phyloP scores from a whole-genome alignment of 345 rosid species.

The Eucalyptus globulus region DNA sequence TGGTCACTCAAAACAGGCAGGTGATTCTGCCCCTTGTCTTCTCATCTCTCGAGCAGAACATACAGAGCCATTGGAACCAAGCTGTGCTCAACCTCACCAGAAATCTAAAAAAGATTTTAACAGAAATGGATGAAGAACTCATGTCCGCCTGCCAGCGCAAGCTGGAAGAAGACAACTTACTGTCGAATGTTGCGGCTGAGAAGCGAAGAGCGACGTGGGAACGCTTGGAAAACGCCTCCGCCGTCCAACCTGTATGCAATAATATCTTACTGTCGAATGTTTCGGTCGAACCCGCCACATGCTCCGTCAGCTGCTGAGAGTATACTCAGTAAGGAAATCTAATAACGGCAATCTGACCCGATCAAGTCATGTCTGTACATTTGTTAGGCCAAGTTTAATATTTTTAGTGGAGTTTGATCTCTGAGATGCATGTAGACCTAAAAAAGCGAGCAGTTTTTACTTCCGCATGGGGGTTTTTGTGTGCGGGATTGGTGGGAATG shows the following conservation, averaged over 20 bases:
- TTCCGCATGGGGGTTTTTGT: slow-evolving; percentile 8
- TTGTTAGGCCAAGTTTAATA: neutral
- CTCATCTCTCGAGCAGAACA: slow-evolving; percentile 50
- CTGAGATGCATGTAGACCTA: neutral
- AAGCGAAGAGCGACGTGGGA: slow-evolving; percentile 56
- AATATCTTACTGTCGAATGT: neutral
- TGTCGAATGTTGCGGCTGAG: slow-evolving; percentile 25
- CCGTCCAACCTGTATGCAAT: neutral
- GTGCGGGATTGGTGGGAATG: slow-evolving; percentile 2
- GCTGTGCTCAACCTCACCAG: slow-evolving; percentile 60
- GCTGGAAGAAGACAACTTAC: slow-evolving; percentile 42
- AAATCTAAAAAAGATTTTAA: slow-evolving; percentile 40
- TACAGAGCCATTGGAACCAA: slow-evolving; percentile 65
- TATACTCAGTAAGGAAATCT: neutral
- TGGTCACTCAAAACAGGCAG: slow-evolving; percentile 33
- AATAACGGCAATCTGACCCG: neutral
- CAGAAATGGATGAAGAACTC: slow-evolving; percentile 66
- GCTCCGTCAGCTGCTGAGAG: slow-evolving; percentile 41
- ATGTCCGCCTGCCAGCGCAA: slow-evolving; percentile 33
- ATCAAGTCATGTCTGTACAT: neutral
- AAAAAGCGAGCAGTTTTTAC: neutral
- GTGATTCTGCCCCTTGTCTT: slow-evolving; percentile 46
- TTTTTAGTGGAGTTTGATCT: neutral
- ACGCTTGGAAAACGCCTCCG: slow-evolving; percentile 45
- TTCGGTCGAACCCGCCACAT: slow-evolving; percentile 19